phyloP scores from a whole-genome alignment of 1,139 yeast species.

The Geotrichum fermentans region DNA sequence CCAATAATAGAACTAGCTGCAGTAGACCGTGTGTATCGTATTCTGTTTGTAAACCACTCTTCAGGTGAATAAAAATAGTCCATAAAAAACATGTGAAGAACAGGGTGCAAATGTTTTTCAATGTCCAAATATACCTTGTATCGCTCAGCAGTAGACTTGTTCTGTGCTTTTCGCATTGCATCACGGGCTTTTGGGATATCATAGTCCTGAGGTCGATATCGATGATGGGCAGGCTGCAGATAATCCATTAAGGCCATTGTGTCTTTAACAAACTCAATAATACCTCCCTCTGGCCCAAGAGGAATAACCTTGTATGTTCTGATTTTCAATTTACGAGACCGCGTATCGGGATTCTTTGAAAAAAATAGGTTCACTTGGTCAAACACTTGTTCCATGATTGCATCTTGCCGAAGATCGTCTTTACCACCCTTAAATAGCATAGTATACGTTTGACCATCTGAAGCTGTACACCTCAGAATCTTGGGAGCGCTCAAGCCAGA shows the following conservation, averaged over 20 bases:
- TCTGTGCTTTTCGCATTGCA: conserved; percentile 57
- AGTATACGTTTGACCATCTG: conserved; percentile 55
- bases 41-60: conserved; percentile 65
- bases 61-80: conserved; percentile 53
- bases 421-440: conserved; percentile 76
- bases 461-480: conserved; percentile 51
- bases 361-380: conserved; percentile 76
- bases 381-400: conserved; percentile 96
- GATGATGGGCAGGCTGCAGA: conserved; percentile 53
- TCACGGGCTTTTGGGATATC: conserved; percentile 56
- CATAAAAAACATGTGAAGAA: conserved; percentile 63
- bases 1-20: conserved; percentile 89
- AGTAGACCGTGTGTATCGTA: conserved; percentile 67
- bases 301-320: conserved; percentile 90
- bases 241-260: conserved; percentile 70
- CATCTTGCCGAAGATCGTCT: conserved; percentile 92
- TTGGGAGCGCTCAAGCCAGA: conserved; percentile 85
- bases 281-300: conserved; percentile 79
- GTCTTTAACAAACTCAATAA: conserved; percentile 82
- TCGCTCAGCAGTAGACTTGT: conserved; percentile 45
- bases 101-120: conserved; percentile 55
- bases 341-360: conserved; percentile 50
- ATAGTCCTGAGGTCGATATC: conserved; percentile 44
- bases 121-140: conserved; percentile 50
- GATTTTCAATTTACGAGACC: conserved; percentile 53